Base-by-base conservation (phyloP, 2,329 filamentous ascomycete genomes). In the Nemania abortiva region DNA sequence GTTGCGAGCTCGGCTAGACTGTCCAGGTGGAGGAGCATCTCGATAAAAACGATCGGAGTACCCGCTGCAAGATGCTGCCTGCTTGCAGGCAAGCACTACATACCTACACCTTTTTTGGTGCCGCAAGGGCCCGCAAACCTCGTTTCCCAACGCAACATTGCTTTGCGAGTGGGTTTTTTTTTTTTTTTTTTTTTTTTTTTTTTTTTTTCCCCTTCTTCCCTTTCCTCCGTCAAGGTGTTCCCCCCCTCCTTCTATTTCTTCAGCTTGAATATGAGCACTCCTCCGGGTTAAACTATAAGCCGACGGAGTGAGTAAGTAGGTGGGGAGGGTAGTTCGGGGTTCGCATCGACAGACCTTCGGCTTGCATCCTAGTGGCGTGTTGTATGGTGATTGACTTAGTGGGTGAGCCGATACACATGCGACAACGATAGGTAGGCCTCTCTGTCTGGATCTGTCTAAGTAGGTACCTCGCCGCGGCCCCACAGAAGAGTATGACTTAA, bases 11-110 rank as follows among this genome's bases (percentile, higher is more conserved):
- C 29, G 37, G 18, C 59, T 37, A 29, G 58, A 49, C 10, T 31
- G 37, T 42, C 37, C 37, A 42, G 37, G 37, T 42, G 50, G 50
- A 53, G 50, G 27, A 27, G 54, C 54, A 52, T 59, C 58, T 56
- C 58, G 31, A 58, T 63, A n/a, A 24, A 22, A 45, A 24, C 39
- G 58, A 58, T 66, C 69, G 69, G 69, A 20, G 63, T 64, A 49
- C 52, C 69, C 69, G 69, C 66, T 66, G 66, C 66, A 71, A 50
- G 62, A 63, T 69, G 39, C 60, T 65, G 56, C 58, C n/a, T n/a
- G n/a, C n/a, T n/a, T 53, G 59, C 65, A 50, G 24, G 37, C 60
- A 58, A 27, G 29, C 20, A 58, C n/a, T 59, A 47, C 59, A 53
- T n/a, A n/a, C n/a, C n/a, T n/a, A n/a, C n/a, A n/a, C n/a, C 42